Evolutionary conservation across 2,329 filamentous ascomycete genomes (phyloP), one percentile per base, ranked within the genome.

Genomic region (Monosporascus sp.): DNA sequence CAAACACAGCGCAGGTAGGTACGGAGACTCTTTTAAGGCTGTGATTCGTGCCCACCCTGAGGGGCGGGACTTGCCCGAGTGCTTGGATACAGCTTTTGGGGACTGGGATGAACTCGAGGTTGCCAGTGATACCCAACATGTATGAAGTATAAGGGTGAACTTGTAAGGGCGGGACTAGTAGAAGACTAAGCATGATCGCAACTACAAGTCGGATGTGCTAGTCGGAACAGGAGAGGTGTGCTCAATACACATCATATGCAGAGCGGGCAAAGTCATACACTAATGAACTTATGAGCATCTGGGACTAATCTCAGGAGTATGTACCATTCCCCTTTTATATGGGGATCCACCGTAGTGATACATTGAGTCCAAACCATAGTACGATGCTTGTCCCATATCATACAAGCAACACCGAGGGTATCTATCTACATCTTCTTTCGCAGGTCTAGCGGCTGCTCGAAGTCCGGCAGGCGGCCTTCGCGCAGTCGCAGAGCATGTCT

Each of bases 381-480:
- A 42, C n/a, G 22, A 20, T 42, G 39, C 39, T 42, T 18, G 11
- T 9, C 39, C 18, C 18, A 42, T 14, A 14, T 20, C 39, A 34
- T 34, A 34, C 11, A 34, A 24, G 20, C 39, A 42, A 42, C 9
- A 42, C 39, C 18, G 39, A 42, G 44, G 34, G 38, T 47, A 47
- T 41, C 45, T 25, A 31, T 39, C 24, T n/a, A 44, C 47, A 47
- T 47, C 20, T 42, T 48, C 18, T 48, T 24, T 14, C 18, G 11
- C 22, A 42, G n/a, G 39, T 20, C 39, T 42, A 42, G 4, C 37
- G n/a, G 14, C 41, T 34, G 11, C 24, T 3, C 22, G 14, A 37
- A 34, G 27, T 51, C 24, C 56, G 34, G 31, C 24, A 46, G 55
- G 34, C 50, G 45, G 54, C 45, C 47, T 39, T 48, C 50, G 22